These are phyloP conservation scores for Trichoderma orchidacearum DNA, from an alignment of 495 filamentous ascomycete species.

Conservation along the genomic window DNA sequence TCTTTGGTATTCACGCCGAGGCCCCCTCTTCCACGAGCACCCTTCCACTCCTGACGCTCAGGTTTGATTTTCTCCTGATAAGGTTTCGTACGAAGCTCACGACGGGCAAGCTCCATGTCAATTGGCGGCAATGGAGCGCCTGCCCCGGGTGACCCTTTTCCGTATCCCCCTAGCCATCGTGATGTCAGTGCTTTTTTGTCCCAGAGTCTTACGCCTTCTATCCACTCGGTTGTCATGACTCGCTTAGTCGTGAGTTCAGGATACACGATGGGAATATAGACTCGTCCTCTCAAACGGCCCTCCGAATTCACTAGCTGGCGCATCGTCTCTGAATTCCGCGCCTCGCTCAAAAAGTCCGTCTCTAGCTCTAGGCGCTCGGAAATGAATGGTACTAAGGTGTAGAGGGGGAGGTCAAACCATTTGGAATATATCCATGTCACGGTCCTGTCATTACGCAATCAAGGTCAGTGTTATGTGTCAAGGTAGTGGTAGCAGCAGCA, in stretches of 20 bases:
- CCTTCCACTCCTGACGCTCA: slow-evolving; percentile 65
- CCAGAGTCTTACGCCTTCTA: slow-evolving; percentile 85
- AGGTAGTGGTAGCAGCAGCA: background rate
- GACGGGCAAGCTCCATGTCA: slow-evolving; percentile 22
- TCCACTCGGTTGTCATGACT: slow-evolving; percentile 93
- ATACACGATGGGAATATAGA: slow-evolving; percentile 81
- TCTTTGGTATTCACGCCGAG: slow-evolving; percentile 69
- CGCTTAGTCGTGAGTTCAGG: slow-evolving; percentile 68
- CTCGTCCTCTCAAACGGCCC: slow-evolving; percentile 57
- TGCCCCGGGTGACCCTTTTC: slow-evolving; percentile 62
- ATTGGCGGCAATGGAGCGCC: slow-evolving; percentile 49
- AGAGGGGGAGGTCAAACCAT: slow-evolving; percentile 79
- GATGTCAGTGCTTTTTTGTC: slow-evolving; percentile 65
- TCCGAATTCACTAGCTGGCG: slow-evolving; percentile 61
- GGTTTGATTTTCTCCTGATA: slow-evolving; percentile 54
- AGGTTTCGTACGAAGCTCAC: slow-evolving; percentile 27
- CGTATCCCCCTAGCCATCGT: slow-evolving; percentile 64
- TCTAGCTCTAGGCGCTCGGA: slow-evolving; percentile 76
- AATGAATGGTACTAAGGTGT: slow-evolving; percentile 79
- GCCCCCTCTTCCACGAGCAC: slow-evolving; percentile 53
- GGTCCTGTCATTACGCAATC: slow-evolving; percentile 33
- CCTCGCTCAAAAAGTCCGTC: slow-evolving; percentile 89
- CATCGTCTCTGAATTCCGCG: slow-evolving; percentile 77
- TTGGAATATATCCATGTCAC: slow-evolving; percentile 63
- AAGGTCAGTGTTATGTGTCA: background rate